Percentiles rank a stretch among this genome's conserved stretches.
Conservation (phyloP, 306 rosid species). For the Fragaria ananassa region DNA sequence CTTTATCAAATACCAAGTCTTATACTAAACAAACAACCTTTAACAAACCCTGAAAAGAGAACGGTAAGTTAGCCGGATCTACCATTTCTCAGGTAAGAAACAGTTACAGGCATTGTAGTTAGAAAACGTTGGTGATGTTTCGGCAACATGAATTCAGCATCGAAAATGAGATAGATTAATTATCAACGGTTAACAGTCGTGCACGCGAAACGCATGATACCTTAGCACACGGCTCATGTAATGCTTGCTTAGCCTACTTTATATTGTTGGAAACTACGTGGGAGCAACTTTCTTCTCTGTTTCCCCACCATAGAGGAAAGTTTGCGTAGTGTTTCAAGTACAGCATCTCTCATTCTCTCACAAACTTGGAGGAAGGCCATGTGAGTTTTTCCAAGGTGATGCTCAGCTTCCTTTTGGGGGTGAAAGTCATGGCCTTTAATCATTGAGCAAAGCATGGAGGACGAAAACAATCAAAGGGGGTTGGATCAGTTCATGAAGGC, state of each 20-base stretch:
- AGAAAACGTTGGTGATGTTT: neutral
- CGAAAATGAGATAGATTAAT: neutral
- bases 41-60: neutral
- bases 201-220: neutral
- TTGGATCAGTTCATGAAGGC: slow-evolving; percentile 5
- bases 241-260: neutral
- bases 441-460: slow-evolving; percentile 14
- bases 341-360: neutral
- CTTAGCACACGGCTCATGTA: neutral
- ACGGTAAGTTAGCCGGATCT: neutral
- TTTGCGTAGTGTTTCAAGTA: neutral
- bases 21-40: neutral
- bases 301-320: slow-evolving; percentile 1
- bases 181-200: neutral
- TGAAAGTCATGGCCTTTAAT: neutral
- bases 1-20: neutral
- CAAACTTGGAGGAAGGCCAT: slow-evolving; percentile 7
- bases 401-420: slow-evolving; percentile 3
- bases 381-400: neutral
- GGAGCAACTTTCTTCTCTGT: neutral
- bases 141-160: neutral
- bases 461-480: neutral
- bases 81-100: neutral
- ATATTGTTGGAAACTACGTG: neutral
- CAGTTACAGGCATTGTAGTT: neutral